These are phyloP conservation scores for Debaryomycetaceae sp. DNA, from an alignment of 1,139 yeast species.

Conservation along the genomic window DNA sequence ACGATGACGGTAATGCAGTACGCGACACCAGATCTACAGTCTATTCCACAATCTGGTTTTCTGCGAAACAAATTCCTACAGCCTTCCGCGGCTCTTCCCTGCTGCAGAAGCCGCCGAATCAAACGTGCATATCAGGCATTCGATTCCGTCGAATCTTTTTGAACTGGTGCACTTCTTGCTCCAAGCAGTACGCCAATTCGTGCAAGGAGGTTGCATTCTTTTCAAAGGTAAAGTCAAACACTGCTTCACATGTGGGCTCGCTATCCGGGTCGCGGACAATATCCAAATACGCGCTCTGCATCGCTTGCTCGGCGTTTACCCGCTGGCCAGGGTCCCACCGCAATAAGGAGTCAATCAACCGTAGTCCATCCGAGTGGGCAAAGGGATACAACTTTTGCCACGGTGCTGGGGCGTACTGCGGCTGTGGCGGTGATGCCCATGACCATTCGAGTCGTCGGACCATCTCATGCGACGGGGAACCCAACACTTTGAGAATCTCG, in stretches of 20 bases:
- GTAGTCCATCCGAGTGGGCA: constrained; percentile 39
- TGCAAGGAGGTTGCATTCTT: constrained; percentile 18
- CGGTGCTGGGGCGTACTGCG: constrained; percentile 23
- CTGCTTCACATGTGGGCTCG: constrained; percentile 36
- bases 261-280: constrained; percentile 36
- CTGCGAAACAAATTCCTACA: too few species aligned
- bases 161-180: constrained; percentile 31
- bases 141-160: constrained; percentile 12
- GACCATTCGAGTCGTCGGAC: constrained; percentile 21
- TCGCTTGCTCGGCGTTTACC: constrained; percentile 34
- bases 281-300: constrained; percentile 41
- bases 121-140: too few species aligned
- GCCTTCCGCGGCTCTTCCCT: too few species aligned
- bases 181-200: constrained; percentile 34
- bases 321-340: constrained; percentile 50
- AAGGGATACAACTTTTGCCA: constrained; percentile 50
- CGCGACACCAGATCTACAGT: too few species aligned
- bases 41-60: too few species aligned
- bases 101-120: too few species aligned
- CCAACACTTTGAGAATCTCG: constrained; percentile 53
- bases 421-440: constrained; percentile 24
- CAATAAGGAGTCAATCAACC: constrained; percentile 40
- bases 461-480: constrained; percentile 43
- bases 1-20: too few species aligned
- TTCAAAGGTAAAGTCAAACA: constrained; percentile 59